Conservation (phyloP, 2,329 filamentous ascomycete genomes). For the Podosphaera fusca region DNA sequence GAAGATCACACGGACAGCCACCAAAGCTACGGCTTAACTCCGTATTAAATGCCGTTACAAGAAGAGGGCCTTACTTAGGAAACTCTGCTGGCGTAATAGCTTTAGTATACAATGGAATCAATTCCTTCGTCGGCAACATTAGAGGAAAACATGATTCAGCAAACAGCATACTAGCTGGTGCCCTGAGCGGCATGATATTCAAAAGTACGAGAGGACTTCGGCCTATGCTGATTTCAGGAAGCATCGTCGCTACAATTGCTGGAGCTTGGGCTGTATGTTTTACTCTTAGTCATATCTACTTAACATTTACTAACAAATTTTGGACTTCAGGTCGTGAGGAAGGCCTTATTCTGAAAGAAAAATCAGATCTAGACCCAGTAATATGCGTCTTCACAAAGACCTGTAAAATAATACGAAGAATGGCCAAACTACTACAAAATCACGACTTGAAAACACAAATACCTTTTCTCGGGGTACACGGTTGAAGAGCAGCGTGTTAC, state of each 20-base stretch:
- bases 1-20: conserved; percentile 50
- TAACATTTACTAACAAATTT: conserved; percentile 6
- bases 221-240: conserved; percentile 87
- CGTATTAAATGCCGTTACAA: conserved; percentile 80
- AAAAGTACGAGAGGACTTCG: conserved; percentile 80
- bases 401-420: too few relatives aligned
- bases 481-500: too few relatives aligned
- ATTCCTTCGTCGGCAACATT: conserved; percentile 57
- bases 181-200: conserved; percentile 77
- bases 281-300: background rate
- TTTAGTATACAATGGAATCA: conserved; percentile 86
- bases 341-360: conserved; percentile 21
- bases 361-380: too few relatives aligned
- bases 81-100: conserved; percentile 92
- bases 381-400: too few relatives aligned
- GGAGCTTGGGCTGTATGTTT: conserved; percentile 71
- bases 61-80: conserved; percentile 80
- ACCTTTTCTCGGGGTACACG: too few relatives aligned
- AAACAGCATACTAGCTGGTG: conserved; percentile 73
- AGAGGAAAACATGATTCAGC: conserved; percentile 72
- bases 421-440: too few relatives aligned
- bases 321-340: conserved; percentile 23
- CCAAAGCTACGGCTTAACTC: conserved; percentile 87
- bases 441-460: too few relatives aligned
- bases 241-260: conserved; percentile 67